Base-by-base conservation (phyloP, 345 rosid species). In the Hibiscus trionum region DNA sequence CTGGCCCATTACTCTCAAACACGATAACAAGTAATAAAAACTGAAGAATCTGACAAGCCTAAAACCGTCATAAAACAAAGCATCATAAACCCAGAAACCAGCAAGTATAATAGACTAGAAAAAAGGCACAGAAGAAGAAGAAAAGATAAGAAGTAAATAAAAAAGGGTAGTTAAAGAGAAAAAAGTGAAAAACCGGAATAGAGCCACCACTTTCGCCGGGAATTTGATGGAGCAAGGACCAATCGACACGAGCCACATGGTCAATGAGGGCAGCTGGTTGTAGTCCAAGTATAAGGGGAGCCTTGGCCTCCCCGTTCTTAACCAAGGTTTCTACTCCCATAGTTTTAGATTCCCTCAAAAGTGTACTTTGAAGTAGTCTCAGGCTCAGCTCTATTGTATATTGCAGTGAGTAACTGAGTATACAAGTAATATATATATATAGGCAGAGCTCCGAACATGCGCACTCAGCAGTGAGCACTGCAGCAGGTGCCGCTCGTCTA, bases 161-260 rank as follows among this genome's bases (percentile, higher is more conserved):
- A 15, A 15, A 24, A 4, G 17, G 26, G 27, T 19, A 70, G 2
- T 69, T 19, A 37, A 62, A 33, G 4, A 57, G 24, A 56, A 60
- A 21, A 21, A 21, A 56, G 15, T 35, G 8, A 66, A 44, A 11
- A 85, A 95, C 97, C 42, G 97, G 90, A 49, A 76, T 79, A 9
- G 99, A 95, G 82, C 99, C 99, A 39, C 97, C 97, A 59, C 87
- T 91, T 75, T 95, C 97, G 68, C 99, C 97, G 73, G 91, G 81
- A 56, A 87, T 85, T 75, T 77, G 84, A 73, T 87, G 84, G 75
- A 95, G 92, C 74, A 95, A 73, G 71, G 95, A 85, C 84, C 80
- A 72, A 78, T 91, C 96, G n/a, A 89, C 91, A 72, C 80, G 92
- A 33, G 96, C 92, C 66, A 90, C 87, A 78, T 90, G 88, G 78